Evolutionary conservation across 2,329 filamentous ascomycete species (phyloP), one percentile per base, ranked within the genome.

Genomic region (Clonostachys byssicola): DNA sequence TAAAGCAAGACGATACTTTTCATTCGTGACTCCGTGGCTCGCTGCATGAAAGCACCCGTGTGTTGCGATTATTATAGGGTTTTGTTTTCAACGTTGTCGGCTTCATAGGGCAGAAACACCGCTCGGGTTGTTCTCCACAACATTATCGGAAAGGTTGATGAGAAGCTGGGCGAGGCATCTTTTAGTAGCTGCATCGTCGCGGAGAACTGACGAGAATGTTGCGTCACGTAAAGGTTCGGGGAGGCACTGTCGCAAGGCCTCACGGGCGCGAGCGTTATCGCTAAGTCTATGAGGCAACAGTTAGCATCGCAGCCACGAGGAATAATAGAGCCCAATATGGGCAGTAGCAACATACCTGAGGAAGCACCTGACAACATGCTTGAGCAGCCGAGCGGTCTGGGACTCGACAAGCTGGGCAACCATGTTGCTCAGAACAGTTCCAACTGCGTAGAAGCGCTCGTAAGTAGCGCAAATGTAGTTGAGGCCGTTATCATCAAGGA

Each of bases 391-490:
- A 33, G 95, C 94, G 2, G 94, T 99, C 71, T 99, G 94, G 62
- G 96, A 92, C 68, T 99, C 94, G 38, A 97, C 94, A 36, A 99
- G 80, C 71, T 97, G 92, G 46, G 88, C 91, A 48, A 99, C 94
- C 94, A 99, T 99, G 64, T 97, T 99, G 73, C 90, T 96, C 38
- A 99, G 75, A 6, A 99, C 94, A 2, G 94, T 99, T 6, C 94
- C 94, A 6, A 99, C 94, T 8, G 94, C 94, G 58, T 97, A 99
- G 70, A 99, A 99, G 17, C 94, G 83, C 74, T 99, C 94, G 60
- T 99, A 99, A 1, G 94, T 99, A 54, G 95, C 92, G 70, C 94
- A 99, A 49, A 99, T 99, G 68, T 99, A 99, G 61, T 94, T 94
- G 52, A 99, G 79, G 5, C 94, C 94, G 59, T 95, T 92, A 60